Evolutionary conservation across 441 rosid genomes (phyloP).

Genomic region (Erodium trifolium): DNA sequence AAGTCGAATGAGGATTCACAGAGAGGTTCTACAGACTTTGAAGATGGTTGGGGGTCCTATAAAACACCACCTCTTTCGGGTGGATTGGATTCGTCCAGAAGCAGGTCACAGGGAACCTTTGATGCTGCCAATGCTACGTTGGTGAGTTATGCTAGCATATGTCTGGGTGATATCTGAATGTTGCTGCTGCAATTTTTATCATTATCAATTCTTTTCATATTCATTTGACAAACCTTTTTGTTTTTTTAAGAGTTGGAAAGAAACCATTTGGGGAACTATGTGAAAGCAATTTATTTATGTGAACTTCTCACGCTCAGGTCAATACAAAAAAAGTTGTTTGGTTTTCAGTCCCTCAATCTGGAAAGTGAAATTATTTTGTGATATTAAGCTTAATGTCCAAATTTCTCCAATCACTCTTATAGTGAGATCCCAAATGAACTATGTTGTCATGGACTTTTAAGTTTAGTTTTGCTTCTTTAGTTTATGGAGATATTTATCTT

Average conservation of each 20-base stretch:
- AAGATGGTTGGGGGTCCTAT: constrained; percentile 51
- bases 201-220: background rate
- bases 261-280: background rate
- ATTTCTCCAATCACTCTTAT: background rate
- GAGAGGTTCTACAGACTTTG: constrained; percentile 46
- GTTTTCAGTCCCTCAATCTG: no score
- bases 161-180: background rate
- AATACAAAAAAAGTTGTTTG: background rate
- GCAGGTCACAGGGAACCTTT: constrained; percentile 47
- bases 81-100: constrained; percentile 43
- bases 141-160: constrained; percentile 29
- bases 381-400: background rate
- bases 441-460: background rate
- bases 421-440: background rate
- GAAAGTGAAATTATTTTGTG: no score
- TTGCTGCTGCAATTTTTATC: background rate
- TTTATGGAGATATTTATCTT: background rate
- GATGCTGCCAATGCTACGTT: constrained; percentile 34
- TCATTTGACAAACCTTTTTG: background rate
- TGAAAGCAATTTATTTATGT: background rate
- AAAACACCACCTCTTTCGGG: constrained; percentile 44
- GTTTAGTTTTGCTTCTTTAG: background rate
- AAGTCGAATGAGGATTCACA: constrained; percentile 42
- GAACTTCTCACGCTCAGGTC: background rate
- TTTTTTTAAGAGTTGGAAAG: no score